These are phyloP conservation scores for Solanum chacoense DNA, from an alignment of 305 asterid genomes.

Conservation along the genomic window DNA sequence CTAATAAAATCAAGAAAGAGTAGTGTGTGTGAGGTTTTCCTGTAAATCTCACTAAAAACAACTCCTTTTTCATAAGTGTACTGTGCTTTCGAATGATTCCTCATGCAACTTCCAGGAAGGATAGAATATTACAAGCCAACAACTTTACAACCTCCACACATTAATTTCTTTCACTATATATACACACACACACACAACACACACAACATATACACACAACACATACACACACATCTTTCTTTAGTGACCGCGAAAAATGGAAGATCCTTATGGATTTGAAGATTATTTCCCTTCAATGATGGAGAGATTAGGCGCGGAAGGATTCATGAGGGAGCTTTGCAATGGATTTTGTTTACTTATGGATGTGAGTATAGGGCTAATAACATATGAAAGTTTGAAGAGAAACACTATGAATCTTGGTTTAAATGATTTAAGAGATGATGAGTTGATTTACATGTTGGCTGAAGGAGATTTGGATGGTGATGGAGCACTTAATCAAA, in stretches of 20 bases:
- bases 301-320: slow-evolving; percentile 18
- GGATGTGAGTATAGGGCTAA: slow-evolving; percentile 26
- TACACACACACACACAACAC: background rate
- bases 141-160: background rate
- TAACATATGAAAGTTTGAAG: slow-evolving; percentile 29
- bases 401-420: slow-evolving; percentile 21
- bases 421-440: slow-evolving; percentile 20
- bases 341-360: slow-evolving; percentile 15
- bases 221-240: background rate
- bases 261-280: slow-evolving; percentile 11
- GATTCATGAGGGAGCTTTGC: slow-evolving; percentile 12
- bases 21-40: background rate
- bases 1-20: background rate
- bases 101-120: slow-evolving; percentile 22
- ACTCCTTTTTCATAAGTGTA: background rate
- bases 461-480: slow-evolving; percentile 29
- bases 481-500: slow-evolving; percentile 26
- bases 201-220: background rate
- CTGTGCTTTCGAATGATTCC: background rate
- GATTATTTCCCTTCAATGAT: slow-evolving; percentile 30
- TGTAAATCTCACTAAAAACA: background rate
- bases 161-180: background rate
- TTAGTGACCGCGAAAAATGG: background rate
- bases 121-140: slow-evolving; percentile 3
- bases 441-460: slow-evolving; percentile 22